Evolutionary conservation across 306 rosid genomes (phyloP).

Genomic region (Morella rubra): DNA sequence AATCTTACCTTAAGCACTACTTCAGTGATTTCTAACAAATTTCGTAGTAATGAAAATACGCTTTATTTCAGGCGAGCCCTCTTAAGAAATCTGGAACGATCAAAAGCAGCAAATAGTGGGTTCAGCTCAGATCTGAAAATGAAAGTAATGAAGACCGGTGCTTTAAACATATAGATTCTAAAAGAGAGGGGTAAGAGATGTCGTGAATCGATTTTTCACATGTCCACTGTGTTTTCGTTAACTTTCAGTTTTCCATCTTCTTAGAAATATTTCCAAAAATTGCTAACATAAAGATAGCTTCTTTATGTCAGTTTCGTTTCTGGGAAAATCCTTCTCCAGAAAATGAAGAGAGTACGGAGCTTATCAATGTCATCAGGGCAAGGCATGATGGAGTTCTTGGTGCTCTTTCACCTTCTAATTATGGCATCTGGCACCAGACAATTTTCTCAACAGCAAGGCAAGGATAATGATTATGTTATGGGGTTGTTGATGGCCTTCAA

Average conservation of each 20-base stretch:
- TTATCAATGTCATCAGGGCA: constrained; percentile 22
- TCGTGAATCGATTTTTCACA: neutral
- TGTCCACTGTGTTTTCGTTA: no score
- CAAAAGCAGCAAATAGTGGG: constrained; percentile 44
- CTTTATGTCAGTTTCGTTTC: neutral
- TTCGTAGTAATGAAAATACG: no score
- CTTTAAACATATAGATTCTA: neutral
- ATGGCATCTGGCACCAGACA: constrained; percentile 23
- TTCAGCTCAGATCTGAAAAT: constrained; percentile 34
- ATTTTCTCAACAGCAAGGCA: neutral
- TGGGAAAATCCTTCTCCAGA: neutral
- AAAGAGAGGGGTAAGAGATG: neutral
- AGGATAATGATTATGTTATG: constrained; percentile 3
- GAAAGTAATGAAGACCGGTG: neutral
- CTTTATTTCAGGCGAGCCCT: no score
- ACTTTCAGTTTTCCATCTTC: no score
- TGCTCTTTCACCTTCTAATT: constrained; percentile 12
- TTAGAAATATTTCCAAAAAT: no score
- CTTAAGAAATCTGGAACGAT: constrained; percentile 6
- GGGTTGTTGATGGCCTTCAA: constrained; percentile 45
- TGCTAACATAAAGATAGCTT: neutral
- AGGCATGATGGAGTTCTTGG: constrained; percentile 22
- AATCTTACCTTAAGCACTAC: neutral
- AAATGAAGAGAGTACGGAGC: constrained; percentile 6
- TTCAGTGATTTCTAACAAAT: no score